Percentiles rank a stretch among this genome's conserved stretches.
Evolutionary conservation across 495 filamentous ascomycete genomes (phyloP).

Genomic region (Massariosphaeria phaeospora): DNA sequence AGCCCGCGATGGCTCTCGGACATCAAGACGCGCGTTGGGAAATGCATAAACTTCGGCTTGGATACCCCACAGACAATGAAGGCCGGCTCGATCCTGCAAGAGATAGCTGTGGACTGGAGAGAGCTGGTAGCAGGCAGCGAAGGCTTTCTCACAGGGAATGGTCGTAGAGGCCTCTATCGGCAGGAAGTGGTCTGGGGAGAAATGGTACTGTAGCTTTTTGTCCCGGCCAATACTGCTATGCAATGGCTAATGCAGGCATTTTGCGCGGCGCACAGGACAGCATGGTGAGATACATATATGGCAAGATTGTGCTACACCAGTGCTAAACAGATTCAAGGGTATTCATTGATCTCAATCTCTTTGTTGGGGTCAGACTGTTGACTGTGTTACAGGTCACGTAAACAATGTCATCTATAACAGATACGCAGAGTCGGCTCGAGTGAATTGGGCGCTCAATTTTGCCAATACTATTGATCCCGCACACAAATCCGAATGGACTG

Average conservation of each 20-base stretch:
- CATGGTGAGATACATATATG: conserved; percentile 47
- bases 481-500: conserved; percentile 62
- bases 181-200: conserved; percentile 85
- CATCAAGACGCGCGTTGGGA: conserved; percentile 68
- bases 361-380: neutral
- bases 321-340: conserved; percentile 32
- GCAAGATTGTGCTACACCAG: conserved; percentile 6
- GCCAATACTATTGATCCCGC: conserved; percentile 62
- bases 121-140: conserved; percentile 70
- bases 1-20: conserved; percentile 69
- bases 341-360: conserved; percentile 2
- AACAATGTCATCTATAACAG: conserved; percentile 83
- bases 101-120: conserved; percentile 70
- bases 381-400: conserved; percentile 59
- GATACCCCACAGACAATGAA: conserved; percentile 54
- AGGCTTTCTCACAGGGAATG: conserved; percentile 68
- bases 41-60: conserved; percentile 78
- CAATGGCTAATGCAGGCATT: conserved; percentile 19
- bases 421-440: conserved; percentile 78
- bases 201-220: conserved; percentile 54
- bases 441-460: conserved; percentile 79
- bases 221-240: conserved; percentile 7
- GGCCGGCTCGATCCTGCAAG: conserved; percentile 57
- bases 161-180: conserved; percentile 60
- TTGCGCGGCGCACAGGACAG: conserved; percentile 45